These are phyloP conservation scores for Coemansia furcata DNA, from an alignment of 192 early-diverging fungal species.

Conservation along the genomic window DNA sequence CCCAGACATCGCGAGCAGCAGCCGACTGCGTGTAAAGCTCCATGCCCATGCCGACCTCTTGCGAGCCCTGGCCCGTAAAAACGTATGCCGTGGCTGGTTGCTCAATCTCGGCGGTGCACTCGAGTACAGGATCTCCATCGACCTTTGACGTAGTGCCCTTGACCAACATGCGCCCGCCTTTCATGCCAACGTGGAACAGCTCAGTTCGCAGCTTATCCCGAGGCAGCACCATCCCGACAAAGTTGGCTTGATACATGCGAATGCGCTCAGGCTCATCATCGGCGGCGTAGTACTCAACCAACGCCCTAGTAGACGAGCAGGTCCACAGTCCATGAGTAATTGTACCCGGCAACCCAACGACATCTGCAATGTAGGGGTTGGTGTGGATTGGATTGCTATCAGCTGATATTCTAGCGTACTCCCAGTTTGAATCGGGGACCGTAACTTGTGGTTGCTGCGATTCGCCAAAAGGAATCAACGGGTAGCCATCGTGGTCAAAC, in stretches of 20 bases:
- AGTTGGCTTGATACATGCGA: slow-evolving; percentile 72
- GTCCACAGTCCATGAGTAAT: slow-evolving; percentile 98
- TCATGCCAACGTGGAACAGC: slow-evolving; percentile 90
- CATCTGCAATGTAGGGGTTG: slow-evolving; percentile 88
- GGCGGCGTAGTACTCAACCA: slow-evolving; percentile 86
- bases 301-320: slow-evolving; percentile 83
- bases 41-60: slow-evolving; percentile 97
- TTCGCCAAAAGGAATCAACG: background rate
- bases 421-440: slow-evolving; percentile 75
- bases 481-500: slow-evolving; percentile 72
- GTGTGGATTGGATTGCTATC: slow-evolving; percentile 93
- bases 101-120: slow-evolving; percentile 82
- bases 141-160: slow-evolving; percentile 82
- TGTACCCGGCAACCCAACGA: slow-evolving; percentile 81
- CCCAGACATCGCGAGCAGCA: slow-evolving; percentile 87
- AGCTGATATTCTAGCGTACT: slow-evolving; percentile 74
- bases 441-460: background rate
- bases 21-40: slow-evolving; percentile 77
- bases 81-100: slow-evolving; percentile 88
- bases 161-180: slow-evolving; percentile 84
- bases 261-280: slow-evolving; percentile 85
- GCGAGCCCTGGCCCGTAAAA: slow-evolving; percentile 97
- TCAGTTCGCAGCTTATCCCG: slow-evolving; percentile 78
- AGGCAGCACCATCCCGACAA: slow-evolving; percentile 90
- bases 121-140: slow-evolving; percentile 64